These are phyloP conservation scores for Pythium rhizo-oryzae DNA, from an alignment of 352 stramenopile genomes.

Conservation along the genomic window DNA sequence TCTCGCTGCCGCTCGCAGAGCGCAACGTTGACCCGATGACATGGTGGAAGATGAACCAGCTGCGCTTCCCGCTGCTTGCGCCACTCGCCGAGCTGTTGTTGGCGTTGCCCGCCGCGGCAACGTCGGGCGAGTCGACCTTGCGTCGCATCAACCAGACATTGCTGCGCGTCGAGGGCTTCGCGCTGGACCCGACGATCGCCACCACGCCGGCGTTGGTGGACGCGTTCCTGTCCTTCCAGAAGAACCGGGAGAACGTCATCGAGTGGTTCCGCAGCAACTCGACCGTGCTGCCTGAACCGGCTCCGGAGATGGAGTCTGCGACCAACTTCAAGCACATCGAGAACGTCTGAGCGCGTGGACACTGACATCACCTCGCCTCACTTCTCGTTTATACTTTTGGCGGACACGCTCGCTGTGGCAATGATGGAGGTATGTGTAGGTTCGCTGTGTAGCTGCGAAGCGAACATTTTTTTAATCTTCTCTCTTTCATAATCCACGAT, in stretches of 20 bases:
- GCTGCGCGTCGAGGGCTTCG: conserved; percentile 52
- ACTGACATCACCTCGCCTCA: neutral
- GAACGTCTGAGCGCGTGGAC: conserved; percentile 40
- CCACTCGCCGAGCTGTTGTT: conserved; percentile 78
- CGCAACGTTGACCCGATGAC: conserved; percentile 71
- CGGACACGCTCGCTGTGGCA: neutral
- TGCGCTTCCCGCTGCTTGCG: conserved; percentile 77
- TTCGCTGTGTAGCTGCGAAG: neutral
- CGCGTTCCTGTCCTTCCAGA: conserved; percentile 80
- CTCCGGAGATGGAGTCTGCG: conserved; percentile 23
- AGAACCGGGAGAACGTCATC: conserved; percentile 75
- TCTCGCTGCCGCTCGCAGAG: conserved; percentile 71
- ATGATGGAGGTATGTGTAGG: neutral
- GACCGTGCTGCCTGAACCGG: conserved; percentile 31
- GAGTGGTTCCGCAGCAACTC: conserved; percentile 73
- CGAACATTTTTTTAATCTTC: neutral
- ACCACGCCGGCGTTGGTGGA: conserved; percentile 62
- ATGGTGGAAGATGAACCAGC: conserved; percentile 83
- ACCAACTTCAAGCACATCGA: conserved; percentile 75
- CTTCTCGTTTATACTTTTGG: conserved; percentile 1
- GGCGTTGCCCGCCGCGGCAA: conserved; percentile 62
- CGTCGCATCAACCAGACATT: conserved; percentile 58
- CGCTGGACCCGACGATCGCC: conserved; percentile 44
- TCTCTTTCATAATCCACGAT: neutral
- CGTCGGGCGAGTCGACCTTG: conserved; percentile 56